These are phyloP conservation scores for Angophora floribunda DNA, from an alignment of 345 rosid species.

Conservation along the genomic window DNA sequence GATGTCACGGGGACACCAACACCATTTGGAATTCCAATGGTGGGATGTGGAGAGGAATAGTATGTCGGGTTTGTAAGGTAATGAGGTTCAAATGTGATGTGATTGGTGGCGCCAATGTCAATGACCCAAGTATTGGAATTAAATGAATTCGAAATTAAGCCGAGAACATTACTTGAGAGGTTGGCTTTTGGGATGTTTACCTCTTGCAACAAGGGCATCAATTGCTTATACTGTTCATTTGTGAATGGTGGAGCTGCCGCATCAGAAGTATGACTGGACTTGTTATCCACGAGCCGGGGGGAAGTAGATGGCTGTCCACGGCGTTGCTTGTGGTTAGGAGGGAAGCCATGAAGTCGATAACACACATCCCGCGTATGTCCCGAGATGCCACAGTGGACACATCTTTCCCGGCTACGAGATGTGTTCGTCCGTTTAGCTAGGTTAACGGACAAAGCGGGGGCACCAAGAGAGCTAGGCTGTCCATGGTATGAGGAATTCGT, in stretches of 20 bases:
- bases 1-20: not conserved
- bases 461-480: not conserved
- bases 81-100: not conserved
- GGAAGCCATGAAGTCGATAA: not conserved
- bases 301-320: not conserved
- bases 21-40: not conserved
- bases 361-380: not conserved
- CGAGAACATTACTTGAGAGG: not conserved
- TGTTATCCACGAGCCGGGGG: not conserved
- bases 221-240: not conserved
- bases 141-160: not conserved
- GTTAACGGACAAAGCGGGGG: not conserved
- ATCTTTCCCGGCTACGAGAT: rapidly evolving
- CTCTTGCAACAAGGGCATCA: not conserved
- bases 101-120: not conserved
- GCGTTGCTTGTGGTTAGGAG: not conserved
- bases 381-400: not conserved
- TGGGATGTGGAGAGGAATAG: not conserved
- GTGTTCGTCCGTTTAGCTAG: not conserved
- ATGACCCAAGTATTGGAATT: not conserved
- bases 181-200: not conserved
- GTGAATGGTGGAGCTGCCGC: not conserved
- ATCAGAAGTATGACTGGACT: not conserved
- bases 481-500: not conserved
- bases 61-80: not conserved